phyloP scores from a whole-genome alignment of 2,329 filamentous ascomycete genomes.

The Grosmannia huntii region DNA sequence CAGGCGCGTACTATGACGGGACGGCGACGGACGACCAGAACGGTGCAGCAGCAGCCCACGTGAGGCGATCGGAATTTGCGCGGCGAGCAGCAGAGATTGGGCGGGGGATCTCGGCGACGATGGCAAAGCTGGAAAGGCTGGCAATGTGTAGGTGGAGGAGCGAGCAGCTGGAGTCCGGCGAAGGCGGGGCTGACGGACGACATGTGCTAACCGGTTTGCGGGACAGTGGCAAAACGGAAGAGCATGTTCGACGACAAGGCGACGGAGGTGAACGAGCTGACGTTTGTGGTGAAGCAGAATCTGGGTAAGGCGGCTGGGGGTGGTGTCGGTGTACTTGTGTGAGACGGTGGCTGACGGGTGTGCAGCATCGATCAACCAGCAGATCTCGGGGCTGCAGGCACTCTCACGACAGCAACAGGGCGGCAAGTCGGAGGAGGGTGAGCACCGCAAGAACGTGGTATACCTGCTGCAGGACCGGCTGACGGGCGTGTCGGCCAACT shows the following conservation, averaged over 20 bases:
- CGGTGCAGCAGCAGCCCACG: conserved; percentile 41
- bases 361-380: conserved; percentile 52
- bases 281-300: conserved; percentile 48
- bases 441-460: conserved; percentile 97
- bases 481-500: conserved; percentile 84
- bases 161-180: not conserved
- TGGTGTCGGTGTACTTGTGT: not conserved
- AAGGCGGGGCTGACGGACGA: not conserved
- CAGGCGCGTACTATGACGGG: conserved; percentile 29
- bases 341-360: conserved; percentile 2
- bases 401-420: conserved; percentile 69
- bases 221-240: conserved; percentile 69
- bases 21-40: conserved; percentile 49
- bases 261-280: conserved; percentile 93
- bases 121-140: conserved; percentile 88
- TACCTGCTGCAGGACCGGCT: conserved; percentile 83
- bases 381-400: conserved; percentile 71
- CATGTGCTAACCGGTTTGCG: not conserved
- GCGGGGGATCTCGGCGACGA: conserved; percentile 78
- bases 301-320: conserved; percentile 1
- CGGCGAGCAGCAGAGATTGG: conserved; percentile 85
- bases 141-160: conserved; percentile 40
- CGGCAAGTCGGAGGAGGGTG: conserved; percentile 62
- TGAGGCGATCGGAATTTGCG: conserved; percentile 66
- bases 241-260: conserved; percentile 95